Percentiles rank a stretch among this genome's conserved stretches.
Conservation (phyloP, 2,329 filamentous ascomycete species). For the Podosphaera leucotricha region DNA sequence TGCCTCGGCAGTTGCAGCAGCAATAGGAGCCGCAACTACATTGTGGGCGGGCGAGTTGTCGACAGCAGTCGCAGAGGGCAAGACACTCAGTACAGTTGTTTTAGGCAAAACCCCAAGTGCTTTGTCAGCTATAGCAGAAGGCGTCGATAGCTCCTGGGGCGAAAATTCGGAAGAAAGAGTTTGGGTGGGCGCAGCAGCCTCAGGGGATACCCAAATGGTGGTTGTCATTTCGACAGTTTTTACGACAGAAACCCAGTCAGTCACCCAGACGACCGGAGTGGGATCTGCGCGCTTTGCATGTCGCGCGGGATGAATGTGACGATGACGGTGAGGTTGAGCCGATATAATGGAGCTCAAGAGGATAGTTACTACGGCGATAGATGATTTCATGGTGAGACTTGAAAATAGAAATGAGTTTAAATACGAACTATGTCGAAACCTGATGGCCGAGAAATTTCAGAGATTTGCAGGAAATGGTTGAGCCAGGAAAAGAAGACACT, state of each 20-base stretch:
- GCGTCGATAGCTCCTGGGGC: not conserved
- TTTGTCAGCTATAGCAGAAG: not conserved
- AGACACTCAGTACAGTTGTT: not conserved
- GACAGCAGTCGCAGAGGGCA: not conserved
- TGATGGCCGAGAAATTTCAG: not conserved
- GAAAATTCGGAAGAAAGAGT: not conserved
- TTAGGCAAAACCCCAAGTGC: not conserved
- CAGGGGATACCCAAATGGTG: slow-evolving; percentile 20
- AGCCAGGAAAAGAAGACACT: not conserved
- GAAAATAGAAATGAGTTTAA: not conserved
- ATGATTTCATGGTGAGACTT: not conserved
- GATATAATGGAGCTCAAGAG: slow-evolving; percentile 10
- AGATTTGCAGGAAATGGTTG: not conserved
- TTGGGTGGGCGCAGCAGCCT: slow-evolving; percentile 5
- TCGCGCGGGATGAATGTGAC: slow-evolving; percentile 9
- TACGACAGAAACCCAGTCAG: slow-evolving; percentile 22
- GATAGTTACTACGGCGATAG: slow-evolving; percentile 17
- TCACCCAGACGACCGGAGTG: slow-evolving; percentile 22
- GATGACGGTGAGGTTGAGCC: slow-evolving; percentile 17
- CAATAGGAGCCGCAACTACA: slow-evolving; percentile 3
- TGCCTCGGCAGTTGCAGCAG: not conserved
- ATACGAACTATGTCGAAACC: not conserved
- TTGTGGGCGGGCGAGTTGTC: slow-evolving; percentile 2
- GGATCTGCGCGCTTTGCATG: slow-evolving; percentile 11
- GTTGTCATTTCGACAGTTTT: slow-evolving; percentile 20